These are phyloP conservation scores for Diplogelasinospora grovesii DNA, from an alignment of 495 filamentous ascomycete species.

Conservation along the genomic window DNA sequence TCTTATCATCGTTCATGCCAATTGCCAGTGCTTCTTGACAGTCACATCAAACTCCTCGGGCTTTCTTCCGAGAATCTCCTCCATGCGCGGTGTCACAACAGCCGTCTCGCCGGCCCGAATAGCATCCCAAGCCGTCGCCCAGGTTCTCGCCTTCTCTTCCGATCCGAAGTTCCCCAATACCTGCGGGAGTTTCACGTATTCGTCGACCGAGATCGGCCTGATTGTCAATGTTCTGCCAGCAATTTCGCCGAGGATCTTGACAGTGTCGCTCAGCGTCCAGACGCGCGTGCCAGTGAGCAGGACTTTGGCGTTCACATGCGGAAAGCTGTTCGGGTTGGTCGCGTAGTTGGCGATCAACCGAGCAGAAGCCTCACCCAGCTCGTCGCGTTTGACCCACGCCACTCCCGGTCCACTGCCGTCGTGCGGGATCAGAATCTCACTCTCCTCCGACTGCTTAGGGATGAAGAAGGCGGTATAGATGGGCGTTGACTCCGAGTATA, in stretches of 20 bases:
- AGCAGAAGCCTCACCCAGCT: slow-evolving; percentile 43
- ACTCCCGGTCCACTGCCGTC: slow-evolving; percentile 39
- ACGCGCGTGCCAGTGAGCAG: slow-evolving; percentile 35
- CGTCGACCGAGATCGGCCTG: slow-evolving; percentile 32
- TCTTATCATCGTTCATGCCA: not conserved
- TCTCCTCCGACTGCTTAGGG: slow-evolving; percentile 15
- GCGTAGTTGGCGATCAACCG: slow-evolving; percentile 31
- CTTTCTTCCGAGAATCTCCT: slow-evolving; percentile 32
- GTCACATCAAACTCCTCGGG: slow-evolving; percentile 23
- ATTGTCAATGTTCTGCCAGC: slow-evolving; percentile 27
- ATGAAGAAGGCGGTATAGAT: slow-evolving; percentile 62
- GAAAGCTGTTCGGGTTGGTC: slow-evolving; percentile 12
- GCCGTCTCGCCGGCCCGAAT: slow-evolving; percentile 37
- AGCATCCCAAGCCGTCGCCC: slow-evolving; percentile 39
- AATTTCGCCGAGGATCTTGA: slow-evolving; percentile 27
- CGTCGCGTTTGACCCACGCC: slow-evolving; percentile 48
- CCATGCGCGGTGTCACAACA: slow-evolving; percentile 24
- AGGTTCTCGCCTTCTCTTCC: slow-evolving; percentile 17
- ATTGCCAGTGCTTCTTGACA: slow-evolving; percentile 40
- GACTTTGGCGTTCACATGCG: slow-evolving; percentile 30
- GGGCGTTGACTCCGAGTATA: slow-evolving; percentile 63
- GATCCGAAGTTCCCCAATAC: slow-evolving; percentile 15
- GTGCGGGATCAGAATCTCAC: slow-evolving; percentile 46
- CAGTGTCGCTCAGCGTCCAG: slow-evolving; percentile 35
- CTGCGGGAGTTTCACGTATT: slow-evolving; percentile 32